Percentiles rank a stretch among this genome's conserved stretches.
These are phyloP conservation scores for Aspergillus indologenus DNA, from an alignment of 495 filamentous ascomycete species.

Conservation along the genomic window DNA sequence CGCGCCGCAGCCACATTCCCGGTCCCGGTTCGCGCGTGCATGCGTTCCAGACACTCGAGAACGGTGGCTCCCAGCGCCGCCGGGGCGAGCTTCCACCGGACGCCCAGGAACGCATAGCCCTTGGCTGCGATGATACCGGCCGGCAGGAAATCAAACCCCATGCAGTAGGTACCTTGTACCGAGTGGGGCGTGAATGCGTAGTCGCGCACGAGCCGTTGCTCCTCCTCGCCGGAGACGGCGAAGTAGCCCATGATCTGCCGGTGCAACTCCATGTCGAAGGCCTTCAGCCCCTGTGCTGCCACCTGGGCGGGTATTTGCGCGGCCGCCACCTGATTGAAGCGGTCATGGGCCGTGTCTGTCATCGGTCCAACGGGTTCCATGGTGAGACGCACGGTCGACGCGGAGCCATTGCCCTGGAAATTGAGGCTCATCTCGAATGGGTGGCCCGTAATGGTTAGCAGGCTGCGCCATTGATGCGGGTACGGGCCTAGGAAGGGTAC, in stretches of 20 bases:
- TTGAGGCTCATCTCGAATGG: not conserved
- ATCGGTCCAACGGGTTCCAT: not conserved
- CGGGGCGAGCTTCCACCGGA: not conserved
- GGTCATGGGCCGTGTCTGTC: not conserved
- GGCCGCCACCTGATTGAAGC: not conserved
- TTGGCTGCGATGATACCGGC: not conserved
- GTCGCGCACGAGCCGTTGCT: not conserved
- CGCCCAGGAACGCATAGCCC: not conserved
- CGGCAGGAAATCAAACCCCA: not conserved
- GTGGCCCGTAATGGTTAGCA: not conserved
- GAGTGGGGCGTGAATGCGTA: not conserved
- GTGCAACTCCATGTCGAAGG: not conserved
- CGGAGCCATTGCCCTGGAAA: not conserved
- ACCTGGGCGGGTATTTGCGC: not conserved
- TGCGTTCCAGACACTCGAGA: not conserved
- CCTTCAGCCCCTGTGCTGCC: not conserved
- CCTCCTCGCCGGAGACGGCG: not conserved
- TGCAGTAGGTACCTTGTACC: not conserved
- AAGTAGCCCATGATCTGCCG: not conserved
- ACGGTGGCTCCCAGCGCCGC: not conserved
- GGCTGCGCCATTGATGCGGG: not conserved
- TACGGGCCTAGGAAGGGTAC: not conserved
- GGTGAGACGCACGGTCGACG: not conserved
- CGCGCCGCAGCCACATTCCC: not conserved
- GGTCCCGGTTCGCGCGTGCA: not conserved